Conservation (phyloP, 306 rosid genomes). For the Lithocarpus polystachyus region DNA sequence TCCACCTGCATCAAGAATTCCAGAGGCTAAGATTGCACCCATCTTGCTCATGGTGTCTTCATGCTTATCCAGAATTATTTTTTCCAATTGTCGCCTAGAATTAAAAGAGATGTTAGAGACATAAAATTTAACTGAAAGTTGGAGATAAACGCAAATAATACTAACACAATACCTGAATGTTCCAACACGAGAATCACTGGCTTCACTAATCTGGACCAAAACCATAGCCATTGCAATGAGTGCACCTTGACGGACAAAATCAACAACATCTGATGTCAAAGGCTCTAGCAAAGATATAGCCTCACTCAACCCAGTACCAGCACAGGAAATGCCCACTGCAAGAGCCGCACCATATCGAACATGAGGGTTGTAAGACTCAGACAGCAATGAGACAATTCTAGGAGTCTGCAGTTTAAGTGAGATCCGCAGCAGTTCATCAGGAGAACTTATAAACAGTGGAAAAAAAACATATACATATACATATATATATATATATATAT, state of each 20-base stretch:
- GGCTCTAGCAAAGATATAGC: slow-evolving; percentile 98
- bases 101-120: slow-evolving; percentile 8
- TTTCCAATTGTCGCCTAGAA: slow-evolving; percentile 89
- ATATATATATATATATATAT: too few species aligned
- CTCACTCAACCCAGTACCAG: slow-evolving; percentile 97
- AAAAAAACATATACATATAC: too few species aligned
- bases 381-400: slow-evolving; percentile 84
- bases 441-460: background rate
- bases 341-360: slow-evolving; percentile 99
- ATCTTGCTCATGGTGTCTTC: slow-evolving; percentile 99
- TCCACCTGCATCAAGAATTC: slow-evolving; percentile 99
- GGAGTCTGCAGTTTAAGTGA: slow-evolving; percentile 68
- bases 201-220: slow-evolving; percentile 94
- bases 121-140: background rate
- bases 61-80: slow-evolving; percentile 94
- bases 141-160: background rate
- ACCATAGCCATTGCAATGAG: slow-evolving; percentile 99
- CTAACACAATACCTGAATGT: slow-evolving; percentile 61
- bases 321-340: slow-evolving; percentile 98
- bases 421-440: background rate
- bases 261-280: slow-evolving; percentile 94
- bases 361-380: slow-evolving; percentile 97
- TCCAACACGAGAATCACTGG: slow-evolving; percentile 96
- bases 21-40: slow-evolving; percentile 99
- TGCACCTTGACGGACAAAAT: slow-evolving; percentile 98